phyloP scores from a whole-genome alignment of 2,329 filamentous ascomycete species.

The Aspergillus vadensis region DNA sequence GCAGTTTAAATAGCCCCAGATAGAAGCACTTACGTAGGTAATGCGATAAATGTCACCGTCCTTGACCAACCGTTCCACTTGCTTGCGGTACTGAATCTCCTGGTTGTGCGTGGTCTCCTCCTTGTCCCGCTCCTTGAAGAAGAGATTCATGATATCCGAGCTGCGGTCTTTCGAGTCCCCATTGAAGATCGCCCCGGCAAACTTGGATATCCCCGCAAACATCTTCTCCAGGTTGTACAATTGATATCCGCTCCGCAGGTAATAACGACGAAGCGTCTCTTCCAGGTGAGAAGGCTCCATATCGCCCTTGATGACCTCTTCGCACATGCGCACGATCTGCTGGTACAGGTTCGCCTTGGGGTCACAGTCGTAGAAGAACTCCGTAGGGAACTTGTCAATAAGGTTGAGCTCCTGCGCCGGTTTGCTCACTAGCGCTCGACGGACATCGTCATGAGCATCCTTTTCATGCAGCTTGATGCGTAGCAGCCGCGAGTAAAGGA shows the following conservation, averaged over 20 bases:
- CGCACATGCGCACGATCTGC: constrained; percentile 80
- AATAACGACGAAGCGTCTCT: constrained; percentile 87
- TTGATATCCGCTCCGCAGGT: constrained; percentile 87
- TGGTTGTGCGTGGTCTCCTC: constrained; percentile 86
- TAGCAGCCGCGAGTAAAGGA: constrained; percentile 80
- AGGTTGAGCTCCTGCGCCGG: constrained; percentile 82
- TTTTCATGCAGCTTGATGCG: constrained; percentile 79
- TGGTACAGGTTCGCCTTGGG: constrained; percentile 75
- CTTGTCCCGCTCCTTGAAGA: constrained; percentile 76
- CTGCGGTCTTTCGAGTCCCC: constrained; percentile 91
- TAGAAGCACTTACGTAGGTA: constrained; percentile 71
- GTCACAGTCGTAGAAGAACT: constrained; percentile 71
- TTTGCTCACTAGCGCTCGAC: constrained; percentile 72
- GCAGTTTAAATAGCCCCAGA: background rate
- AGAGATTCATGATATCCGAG: constrained; percentile 83
- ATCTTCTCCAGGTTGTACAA: constrained; percentile 92
- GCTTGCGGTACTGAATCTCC: constrained; percentile 87
- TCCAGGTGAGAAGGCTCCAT: constrained; percentile 83
- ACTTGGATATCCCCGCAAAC: constrained; percentile 75
- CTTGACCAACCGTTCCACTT: constrained; percentile 88
- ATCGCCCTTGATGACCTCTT: constrained; percentile 80
- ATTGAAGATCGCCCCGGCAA: constrained; percentile 80
- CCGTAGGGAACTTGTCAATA: constrained; percentile 71
- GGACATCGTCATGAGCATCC: constrained; percentile 72
- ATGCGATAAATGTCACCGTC: constrained; percentile 90